phyloP scores from a whole-genome alignment of 2,329 filamentous ascomycete species.

The Colletotrichum sidae region DNA sequence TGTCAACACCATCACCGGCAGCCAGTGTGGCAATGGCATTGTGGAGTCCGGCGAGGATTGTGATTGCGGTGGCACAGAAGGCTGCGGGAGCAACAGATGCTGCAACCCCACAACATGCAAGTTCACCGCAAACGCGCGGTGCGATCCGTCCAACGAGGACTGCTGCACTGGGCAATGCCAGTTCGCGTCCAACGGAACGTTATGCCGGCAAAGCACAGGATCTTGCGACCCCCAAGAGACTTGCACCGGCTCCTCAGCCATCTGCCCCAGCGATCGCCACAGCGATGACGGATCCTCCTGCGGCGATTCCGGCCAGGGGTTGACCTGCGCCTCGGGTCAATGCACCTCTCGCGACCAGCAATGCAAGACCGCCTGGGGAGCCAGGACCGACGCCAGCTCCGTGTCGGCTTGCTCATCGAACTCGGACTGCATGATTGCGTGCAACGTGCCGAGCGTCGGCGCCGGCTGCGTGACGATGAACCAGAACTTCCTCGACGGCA shows the following conservation, averaged over 20 bases:
- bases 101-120: conserved; percentile 90
- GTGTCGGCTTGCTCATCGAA: conserved; percentile 83
- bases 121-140: conserved; percentile 80
- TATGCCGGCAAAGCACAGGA: conserved; percentile 85
- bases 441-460: conserved; percentile 76
- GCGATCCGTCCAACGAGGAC: conserved; percentile 84
- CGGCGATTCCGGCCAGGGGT: conserved; percentile 69
- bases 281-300: conserved; percentile 78
- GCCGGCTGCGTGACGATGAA: conserved; percentile 79
- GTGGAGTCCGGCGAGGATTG: conserved; percentile 92
- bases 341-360: conserved; percentile 93
- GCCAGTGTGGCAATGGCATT: conserved; percentile 95
- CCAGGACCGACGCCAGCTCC: conserved; percentile 77
- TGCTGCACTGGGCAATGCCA: conserved; percentile 79
- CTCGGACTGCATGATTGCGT: conserved; percentile 76
- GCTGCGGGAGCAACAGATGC: conserved; percentile 81
- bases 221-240: conserved; percentile 87
- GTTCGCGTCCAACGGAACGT: conserved; percentile 72
- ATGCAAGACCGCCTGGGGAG: conserved; percentile 86
- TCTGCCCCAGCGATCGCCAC: conserved; percentile 80
- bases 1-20: conserved; percentile 82
- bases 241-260: conserved; percentile 78
- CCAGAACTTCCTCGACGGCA: conserved; percentile 95
- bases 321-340: conserved; percentile 90
- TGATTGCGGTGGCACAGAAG: conserved; percentile 84